A percentile compares a stretch with the other conserved stretches of the same genome.
phyloP scores from a whole-genome alignment of 345 rosid genomes.

The Acer yangbiense region DNA sequence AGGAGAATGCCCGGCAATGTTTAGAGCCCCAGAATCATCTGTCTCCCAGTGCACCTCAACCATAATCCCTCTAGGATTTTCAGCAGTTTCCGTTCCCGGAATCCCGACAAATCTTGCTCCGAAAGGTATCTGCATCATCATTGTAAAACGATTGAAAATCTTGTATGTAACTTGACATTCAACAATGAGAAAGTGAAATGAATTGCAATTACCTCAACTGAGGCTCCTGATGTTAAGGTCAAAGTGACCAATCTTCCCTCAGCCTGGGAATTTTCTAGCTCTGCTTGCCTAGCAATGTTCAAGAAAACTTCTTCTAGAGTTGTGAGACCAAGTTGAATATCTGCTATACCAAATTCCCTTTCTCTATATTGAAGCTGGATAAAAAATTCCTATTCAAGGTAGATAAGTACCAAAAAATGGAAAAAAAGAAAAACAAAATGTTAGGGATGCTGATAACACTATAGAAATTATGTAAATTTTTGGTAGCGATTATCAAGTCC shows the following conservation, averaged over 20 bases:
- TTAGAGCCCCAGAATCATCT: constrained; percentile 70
- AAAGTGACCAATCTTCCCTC: constrained; percentile 72
- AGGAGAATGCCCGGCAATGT: constrained; percentile 69
- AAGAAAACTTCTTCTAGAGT: constrained; percentile 96
- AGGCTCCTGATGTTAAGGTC: constrained; percentile 59
- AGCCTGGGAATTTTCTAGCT: constrained; percentile 79
- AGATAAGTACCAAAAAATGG: constrained; percentile 9
- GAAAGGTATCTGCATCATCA: constrained; percentile 65
- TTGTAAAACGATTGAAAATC: neutral
- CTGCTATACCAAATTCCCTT: constrained; percentile 63
- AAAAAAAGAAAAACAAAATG: neutral
- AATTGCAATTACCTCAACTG: constrained; percentile 51
- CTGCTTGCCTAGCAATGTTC: constrained; percentile 88
- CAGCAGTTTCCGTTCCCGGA: constrained; percentile 58
- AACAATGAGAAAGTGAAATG: neutral
- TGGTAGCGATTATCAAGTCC: no score
- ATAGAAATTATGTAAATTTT: no score
- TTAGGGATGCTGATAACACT: neutral
- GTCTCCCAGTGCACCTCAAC: constrained; percentile 87
- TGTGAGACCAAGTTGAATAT: constrained; percentile 85
- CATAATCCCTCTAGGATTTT: constrained; percentile 69
- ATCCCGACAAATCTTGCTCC: constrained; percentile 79
- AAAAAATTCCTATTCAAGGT: constrained; percentile 50
- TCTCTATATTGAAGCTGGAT: constrained; percentile 66
- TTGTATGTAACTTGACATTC: neutral